These are phyloP conservation scores for Saccharum spontaneum DNA, from an alignment of 176 grass and related monocot species.

Conservation along the genomic window DNA sequence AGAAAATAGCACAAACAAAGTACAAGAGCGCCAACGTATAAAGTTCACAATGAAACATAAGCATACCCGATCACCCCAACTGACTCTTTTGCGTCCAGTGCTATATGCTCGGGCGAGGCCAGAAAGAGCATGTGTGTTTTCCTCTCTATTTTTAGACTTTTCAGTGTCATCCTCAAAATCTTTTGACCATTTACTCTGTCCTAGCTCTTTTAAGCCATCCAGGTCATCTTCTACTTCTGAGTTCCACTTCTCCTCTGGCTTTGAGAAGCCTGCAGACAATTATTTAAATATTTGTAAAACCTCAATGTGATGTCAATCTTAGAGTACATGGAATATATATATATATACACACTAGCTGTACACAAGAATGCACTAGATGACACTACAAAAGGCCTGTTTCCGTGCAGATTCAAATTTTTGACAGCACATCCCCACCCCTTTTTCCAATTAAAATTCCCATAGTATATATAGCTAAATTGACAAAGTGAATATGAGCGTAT, in stretches of 20 bases:
- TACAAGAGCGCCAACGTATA: slow-evolving; percentile 12
- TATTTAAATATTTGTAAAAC: slow-evolving; percentile 1
- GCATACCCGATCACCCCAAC: slow-evolving; percentile 90
- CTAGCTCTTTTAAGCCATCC: slow-evolving; percentile 62
- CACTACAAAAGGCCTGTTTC: not conserved
- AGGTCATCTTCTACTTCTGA: slow-evolving; percentile 60
- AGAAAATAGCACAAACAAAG: slow-evolving; percentile 12
- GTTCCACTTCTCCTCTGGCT: slow-evolving; percentile 60
- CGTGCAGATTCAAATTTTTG: not conserved
- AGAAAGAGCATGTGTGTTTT: slow-evolving; percentile 62
- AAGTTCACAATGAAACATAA: slow-evolving; percentile 20
- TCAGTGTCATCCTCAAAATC: slow-evolving; percentile 73
- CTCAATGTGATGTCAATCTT: not conserved
- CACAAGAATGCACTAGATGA: not conserved
- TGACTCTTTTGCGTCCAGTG: slow-evolving; percentile 62
- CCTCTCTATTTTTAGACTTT: slow-evolving; percentile 39
- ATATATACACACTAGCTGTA: not conserved
- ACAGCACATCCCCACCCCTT: not conserved
- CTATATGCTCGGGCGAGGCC: slow-evolving; percentile 60
- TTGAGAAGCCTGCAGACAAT: slow-evolving; percentile 35
- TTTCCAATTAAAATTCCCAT: not conserved
- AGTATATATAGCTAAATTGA: not conserved
- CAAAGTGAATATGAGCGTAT: not conserved
- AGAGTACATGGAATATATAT: not conserved
- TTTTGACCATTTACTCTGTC: slow-evolving; percentile 93